Conservation (phyloP, 1,139 yeast species). For the Blastobotrys illinoisensis region DNA sequence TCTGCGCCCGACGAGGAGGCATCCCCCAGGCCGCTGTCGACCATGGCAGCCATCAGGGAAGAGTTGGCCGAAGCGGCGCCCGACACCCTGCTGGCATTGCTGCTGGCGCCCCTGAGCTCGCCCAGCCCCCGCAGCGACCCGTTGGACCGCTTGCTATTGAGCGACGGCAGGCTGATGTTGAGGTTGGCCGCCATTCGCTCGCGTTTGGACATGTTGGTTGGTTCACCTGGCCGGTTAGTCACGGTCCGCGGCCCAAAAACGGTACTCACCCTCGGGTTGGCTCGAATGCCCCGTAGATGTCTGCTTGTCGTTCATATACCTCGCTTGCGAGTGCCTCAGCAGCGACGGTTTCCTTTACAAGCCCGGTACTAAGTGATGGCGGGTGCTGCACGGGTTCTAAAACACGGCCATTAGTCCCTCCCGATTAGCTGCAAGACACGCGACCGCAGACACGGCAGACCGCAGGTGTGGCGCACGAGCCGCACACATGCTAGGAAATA, state of each 20-base stretch:
- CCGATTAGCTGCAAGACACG: not conserved
- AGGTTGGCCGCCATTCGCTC: not conserved
- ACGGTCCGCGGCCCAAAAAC: not conserved
- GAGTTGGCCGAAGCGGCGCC: constrained; percentile 2
- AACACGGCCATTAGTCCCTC: not conserved
- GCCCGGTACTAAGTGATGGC: not conserved
- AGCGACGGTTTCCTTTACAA: not conserved
- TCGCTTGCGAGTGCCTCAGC: not conserved
- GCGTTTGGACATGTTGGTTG: not conserved
- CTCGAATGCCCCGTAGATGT: not conserved
- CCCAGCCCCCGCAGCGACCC: not conserved
- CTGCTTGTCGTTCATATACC: not conserved
- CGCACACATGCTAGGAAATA: not conserved
- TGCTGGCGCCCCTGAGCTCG: not conserved
- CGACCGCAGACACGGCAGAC: not conserved
- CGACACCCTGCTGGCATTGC: constrained; percentile 1
- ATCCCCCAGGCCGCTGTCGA: not conserved
- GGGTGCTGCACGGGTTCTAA: not conserved
- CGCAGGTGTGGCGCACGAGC: not conserved
- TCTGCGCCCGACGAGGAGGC: not conserved
- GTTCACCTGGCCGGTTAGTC: not conserved
- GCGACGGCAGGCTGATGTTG: not conserved
- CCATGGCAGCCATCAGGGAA: constrained; percentile 2
- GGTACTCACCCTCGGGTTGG: not conserved
- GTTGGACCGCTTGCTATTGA: not conserved